Evolutionary conservation across 768 basidiomycete species (phyloP).

Genomic region (Gymnopilus junonius): DNA sequence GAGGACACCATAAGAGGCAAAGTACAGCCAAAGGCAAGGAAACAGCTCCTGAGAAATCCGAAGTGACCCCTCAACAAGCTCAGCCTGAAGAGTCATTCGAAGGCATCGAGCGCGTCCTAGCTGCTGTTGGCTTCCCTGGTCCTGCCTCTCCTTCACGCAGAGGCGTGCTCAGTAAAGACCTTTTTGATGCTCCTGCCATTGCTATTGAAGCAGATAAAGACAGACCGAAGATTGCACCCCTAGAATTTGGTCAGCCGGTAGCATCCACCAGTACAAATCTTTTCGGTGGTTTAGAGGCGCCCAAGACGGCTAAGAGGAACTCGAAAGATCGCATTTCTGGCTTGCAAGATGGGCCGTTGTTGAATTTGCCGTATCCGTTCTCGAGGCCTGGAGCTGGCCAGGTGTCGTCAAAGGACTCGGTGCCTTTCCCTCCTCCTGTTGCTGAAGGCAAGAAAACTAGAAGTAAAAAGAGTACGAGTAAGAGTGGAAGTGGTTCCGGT

Average conservation of each 20-base stretch:
- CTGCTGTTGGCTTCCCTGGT: constrained; percentile 58
- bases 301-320: constrained; percentile 42
- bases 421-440: constrained; percentile 84
- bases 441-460: constrained; percentile 37
- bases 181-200: constrained; percentile 58
- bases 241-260: constrained; percentile 12
- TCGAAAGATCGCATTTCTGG: constrained; percentile 50
- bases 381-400: constrained; percentile 58
- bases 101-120: constrained; percentile 61
- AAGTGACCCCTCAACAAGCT: constrained; percentile 11
- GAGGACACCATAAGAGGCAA: constrained; percentile 26
- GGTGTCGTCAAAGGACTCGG: constrained; percentile 60
- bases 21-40: constrained; percentile 34
- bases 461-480: constrained; percentile 19
- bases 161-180: constrained; percentile 61
- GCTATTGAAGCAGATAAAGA: neutral
- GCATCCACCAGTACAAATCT: constrained; percentile 11
- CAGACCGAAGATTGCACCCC: constrained; percentile 14
- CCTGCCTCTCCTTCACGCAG: constrained; percentile 59
- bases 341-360: constrained; percentile 40
- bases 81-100: constrained; percentile 43
- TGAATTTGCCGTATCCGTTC: constrained; percentile 74
- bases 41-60: constrained; percentile 14
- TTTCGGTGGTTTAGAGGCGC: constrained; percentile 19
- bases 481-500: constrained; percentile 17